Evolutionary conservation across 2,329 filamentous ascomycete genomes (phyloP), one percentile per base, ranked within the genome.

Genomic region (Fusarium sp.): DNA sequence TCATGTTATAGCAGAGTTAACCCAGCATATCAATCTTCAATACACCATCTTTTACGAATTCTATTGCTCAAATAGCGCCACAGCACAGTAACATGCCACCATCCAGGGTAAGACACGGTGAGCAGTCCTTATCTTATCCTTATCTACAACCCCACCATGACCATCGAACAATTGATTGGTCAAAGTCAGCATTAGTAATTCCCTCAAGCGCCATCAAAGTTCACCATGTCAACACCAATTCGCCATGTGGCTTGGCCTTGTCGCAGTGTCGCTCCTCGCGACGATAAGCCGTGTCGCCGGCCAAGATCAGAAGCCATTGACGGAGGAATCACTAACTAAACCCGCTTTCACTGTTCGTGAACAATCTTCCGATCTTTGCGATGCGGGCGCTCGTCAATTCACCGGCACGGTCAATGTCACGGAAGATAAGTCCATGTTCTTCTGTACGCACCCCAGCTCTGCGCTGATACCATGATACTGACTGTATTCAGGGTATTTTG

Each of bases 371-470:
- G 47, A 70, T 7, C 59, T 72, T 5, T 72, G 70, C 7, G 65
- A 72, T 57, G 65, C 70, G 7, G 70, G 65, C 3, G 58, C 69
- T 18, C 41, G 53, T 7, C 57, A 72, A 26, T 72, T 65, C 51
- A 72, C 70, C 4, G 70, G 70, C 3, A 72, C 65, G 3, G 48
- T 72, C 2, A 72, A 72, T 1, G 59, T 72, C 6, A 72, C 65
- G 6, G 61, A 38, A 10, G 60, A 72, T 1, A 72, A 72, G 47
- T 72, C 70, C 2, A 72, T 72, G 70, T 72, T 72, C 13, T 72
- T 72, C 15, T 72, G 70, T 71, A 51, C 5, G 68, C 12, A 26
- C 6, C 18, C 18, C 42, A 15, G 1, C 15, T 15, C 18, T 22
- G 5, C 14, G 8, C 2, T 22, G 3, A 10, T 10, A 20, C 28